Evolutionary conservation across 176 grass and related monocot genomes (phyloP).

Genomic region (Musa beccarii): DNA sequence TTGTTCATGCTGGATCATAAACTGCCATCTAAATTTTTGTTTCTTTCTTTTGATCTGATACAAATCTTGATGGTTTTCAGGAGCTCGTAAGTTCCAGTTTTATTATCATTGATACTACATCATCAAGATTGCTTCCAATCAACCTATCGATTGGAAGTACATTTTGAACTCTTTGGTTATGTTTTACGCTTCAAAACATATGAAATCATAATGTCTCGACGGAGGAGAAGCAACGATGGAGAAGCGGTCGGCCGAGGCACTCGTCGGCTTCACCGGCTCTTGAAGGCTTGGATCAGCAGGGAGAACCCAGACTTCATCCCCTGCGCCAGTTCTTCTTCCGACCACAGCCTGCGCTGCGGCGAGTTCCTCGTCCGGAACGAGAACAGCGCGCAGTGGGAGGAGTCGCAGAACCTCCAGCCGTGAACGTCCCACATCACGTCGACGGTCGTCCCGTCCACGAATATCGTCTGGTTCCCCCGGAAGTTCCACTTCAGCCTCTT

Average conservation of each 20-base stretch:
- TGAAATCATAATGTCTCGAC: no score
- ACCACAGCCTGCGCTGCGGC: slow-evolving; percentile 30
- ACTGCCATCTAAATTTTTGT: no score
- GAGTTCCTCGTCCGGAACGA: slow-evolving; percentile 48
- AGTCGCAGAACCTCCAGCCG: slow-evolving; percentile 39
- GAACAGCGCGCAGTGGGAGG: slow-evolving; percentile 39
- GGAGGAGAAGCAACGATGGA: no score
- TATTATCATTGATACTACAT: no score
- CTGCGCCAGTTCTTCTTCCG: slow-evolving; percentile 3
- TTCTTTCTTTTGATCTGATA: no score
- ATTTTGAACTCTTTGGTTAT: no score
- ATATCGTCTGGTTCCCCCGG: slow-evolving; percentile 49
- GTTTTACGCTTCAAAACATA: no score
- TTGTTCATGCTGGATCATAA: no score
- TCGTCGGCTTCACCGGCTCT: not conserved
- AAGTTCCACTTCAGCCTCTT: slow-evolving; percentile 46
- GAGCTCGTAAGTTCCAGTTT: no score
- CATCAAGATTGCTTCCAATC: no score
- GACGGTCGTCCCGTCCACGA: slow-evolving; percentile 40
- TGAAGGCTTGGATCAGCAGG: slow-evolving; percentile 53
- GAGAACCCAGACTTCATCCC: slow-evolving; percentile 33
- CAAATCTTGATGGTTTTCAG: no score
- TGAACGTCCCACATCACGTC: slow-evolving; percentile 64
- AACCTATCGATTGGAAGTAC: no score
- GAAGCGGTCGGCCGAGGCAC: not conserved